These are phyloP conservation scores for Filobasidium floriforme DNA, from an alignment of 768 basidiomycete genomes.

Conservation along the genomic window DNA sequence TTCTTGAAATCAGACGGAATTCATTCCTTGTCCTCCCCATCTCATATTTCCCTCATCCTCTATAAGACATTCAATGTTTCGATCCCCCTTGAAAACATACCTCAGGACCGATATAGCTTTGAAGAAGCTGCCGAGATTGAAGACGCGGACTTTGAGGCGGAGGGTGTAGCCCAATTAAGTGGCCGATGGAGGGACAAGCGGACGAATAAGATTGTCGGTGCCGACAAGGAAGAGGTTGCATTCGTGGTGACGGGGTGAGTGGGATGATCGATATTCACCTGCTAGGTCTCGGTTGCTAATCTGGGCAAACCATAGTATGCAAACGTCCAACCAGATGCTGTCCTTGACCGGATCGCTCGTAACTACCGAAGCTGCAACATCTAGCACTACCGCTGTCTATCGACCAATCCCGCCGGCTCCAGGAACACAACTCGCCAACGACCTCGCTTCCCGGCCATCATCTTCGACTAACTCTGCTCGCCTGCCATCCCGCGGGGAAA, in stretches of 20 bases:
- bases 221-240: constrained; percentile 56
- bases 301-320: constrained; percentile 53
- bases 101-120: constrained; percentile 69
- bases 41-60: constrained; percentile 81
- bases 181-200: constrained; percentile 73
- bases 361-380: constrained; percentile 56
- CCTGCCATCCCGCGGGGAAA: constrained; percentile 5
- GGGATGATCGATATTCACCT: constrained; percentile 10
- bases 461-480: background rate
- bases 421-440: constrained; percentile 13
- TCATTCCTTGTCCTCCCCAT: constrained; percentile 79
- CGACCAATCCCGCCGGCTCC: constrained; percentile 18
- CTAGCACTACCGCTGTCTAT: constrained; percentile 23
- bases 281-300: constrained; percentile 10
- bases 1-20: constrained; percentile 60
- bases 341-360: constrained; percentile 75
- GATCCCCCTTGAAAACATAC: constrained; percentile 86
- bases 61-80: constrained; percentile 92
- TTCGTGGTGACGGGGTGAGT: constrained; percentile 84
- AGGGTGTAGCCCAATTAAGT: constrained; percentile 27
- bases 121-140: constrained; percentile 56
- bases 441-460: constrained; percentile 1
- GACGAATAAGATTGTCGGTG: constrained; percentile 65
- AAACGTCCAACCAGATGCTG: constrained; percentile 86
- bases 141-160: constrained; percentile 25